Evolutionary conservation across 495 filamentous ascomycete species (phyloP), one percentile per base, ranked within the genome.

Genomic region (Jackrogersella minutella): DNA sequence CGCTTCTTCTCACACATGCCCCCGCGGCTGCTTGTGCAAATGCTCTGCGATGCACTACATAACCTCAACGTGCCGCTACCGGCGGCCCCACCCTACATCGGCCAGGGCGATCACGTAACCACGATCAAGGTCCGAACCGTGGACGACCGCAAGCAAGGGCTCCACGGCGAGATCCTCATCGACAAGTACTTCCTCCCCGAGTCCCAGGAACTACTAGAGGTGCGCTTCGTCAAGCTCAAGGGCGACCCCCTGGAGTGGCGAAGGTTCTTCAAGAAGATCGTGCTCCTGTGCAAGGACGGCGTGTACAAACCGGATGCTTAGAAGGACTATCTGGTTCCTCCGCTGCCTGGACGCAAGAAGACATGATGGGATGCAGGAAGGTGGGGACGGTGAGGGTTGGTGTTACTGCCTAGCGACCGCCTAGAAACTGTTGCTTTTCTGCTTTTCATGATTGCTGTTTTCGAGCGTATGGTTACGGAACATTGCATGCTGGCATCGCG

Each of bases 181-280:
- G 92, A 96, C 71, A 86, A 82, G 73, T 85, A 91, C 50, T 54
- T 71, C 31, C 60, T 80, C 36, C 77, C 80, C 2, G 86, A 83
- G 57, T 79, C 77, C 10, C 77, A 76, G 53, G 84, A 86, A 70
- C 70, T 97, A 54, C 81, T 94, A 43, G 93, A 97, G 78, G 90
- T 97, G 9, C 82, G 92, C 58, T 98, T 99, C 75, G 84, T 96
- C 64, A 99, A 99, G 77, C 85, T 89, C 36, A 96, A 96, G 78
- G 95, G 96, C 10, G 95, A 99, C 81, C 96, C 96, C 9, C 76
- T 99, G 28, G 95, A 97, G 82, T 99, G 95, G 95, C 84, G 95
- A 57, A 84, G 95, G 50, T 94, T 99, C 73, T 99, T 99, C 83
- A 99, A 97, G 79, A 91, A 90, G 76, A 87, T 97, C 10, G 90